Percentiles rank a stretch among this genome's conserved stretches.
These are phyloP conservation scores for Moricandia moricandioides DNA, from an alignment of 345 rosid species.

Conservation along the genomic window DNA sequence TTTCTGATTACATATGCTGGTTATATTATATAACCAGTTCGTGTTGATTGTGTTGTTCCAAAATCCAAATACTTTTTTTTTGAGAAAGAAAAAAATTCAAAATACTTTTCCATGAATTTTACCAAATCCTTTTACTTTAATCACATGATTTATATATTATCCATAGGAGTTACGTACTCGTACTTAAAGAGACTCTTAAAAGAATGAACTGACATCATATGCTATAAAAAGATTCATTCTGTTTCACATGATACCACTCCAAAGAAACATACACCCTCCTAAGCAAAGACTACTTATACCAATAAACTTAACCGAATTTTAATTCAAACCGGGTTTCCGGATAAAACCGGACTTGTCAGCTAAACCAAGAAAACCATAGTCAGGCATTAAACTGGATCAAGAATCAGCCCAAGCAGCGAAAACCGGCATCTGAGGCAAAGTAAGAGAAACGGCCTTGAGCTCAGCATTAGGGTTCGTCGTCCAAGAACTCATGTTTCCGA, in stretches of 20 bases:
- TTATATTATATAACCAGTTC: neutral
- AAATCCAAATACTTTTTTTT: too few relatives aligned
- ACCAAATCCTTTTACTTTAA: neutral
- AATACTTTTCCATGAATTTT: neutral
- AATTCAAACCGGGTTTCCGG: constrained; percentile 31
- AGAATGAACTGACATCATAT: constrained; percentile 18
- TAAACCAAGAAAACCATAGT: constrained; percentile 38
- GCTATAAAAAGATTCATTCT: constrained; percentile 36
- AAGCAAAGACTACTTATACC: constrained; percentile 28
- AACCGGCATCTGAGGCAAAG: constrained; percentile 67
- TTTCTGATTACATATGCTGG: neutral
- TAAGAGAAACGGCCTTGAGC: constrained; percentile 50
- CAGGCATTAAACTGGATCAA: constrained; percentile 38
- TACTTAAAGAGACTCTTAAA: neutral
- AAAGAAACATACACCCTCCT: constrained; percentile 38
- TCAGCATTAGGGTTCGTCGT: constrained; percentile 45
- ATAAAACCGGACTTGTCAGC: constrained; percentile 20
- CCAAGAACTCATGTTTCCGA: constrained; percentile 52
- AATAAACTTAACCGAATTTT: constrained; percentile 23
- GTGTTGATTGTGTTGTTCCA: neutral
- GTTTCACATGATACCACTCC: constrained; percentile 34
- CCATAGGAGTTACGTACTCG: neutral
- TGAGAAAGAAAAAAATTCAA: too few relatives aligned
- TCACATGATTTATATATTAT: neutral
- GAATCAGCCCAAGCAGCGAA: constrained; percentile 88